Evolutionary conservation across 495 filamentous ascomycete genomes (phyloP).

Genomic region (Emericellopsis terricola): DNA sequence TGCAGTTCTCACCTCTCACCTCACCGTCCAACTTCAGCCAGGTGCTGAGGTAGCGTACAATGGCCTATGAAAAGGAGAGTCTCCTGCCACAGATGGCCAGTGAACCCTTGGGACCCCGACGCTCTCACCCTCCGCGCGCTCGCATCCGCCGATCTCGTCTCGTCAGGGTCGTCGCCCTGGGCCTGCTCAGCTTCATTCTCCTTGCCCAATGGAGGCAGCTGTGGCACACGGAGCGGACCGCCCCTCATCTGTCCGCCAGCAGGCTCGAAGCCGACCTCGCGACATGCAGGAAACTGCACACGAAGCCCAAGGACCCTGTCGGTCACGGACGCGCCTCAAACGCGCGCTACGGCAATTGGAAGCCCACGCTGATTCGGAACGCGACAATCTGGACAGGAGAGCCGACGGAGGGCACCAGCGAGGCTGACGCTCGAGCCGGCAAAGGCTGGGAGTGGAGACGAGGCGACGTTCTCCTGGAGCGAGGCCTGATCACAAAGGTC

Average conservation of each 20-base stretch:
- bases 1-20: too few relatives aligned
- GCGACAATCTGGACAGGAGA: conserved; percentile 36
- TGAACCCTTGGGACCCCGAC: too few relatives aligned
- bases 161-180: conserved; percentile 14
- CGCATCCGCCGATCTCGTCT: conserved; percentile 15
- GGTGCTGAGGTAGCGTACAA: too few relatives aligned
- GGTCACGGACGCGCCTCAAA: conserved; percentile 27
- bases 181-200: conserved; percentile 24
- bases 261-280: conserved; percentile 19
- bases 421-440: conserved; percentile 23
- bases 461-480: conserved; percentile 27
- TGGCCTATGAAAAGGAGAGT: too few relatives aligned
- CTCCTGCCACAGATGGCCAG: too few relatives aligned
- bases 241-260: conserved; percentile 15
- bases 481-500: conserved; percentile 29
- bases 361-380: conserved; percentile 31
- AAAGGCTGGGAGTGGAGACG: conserved; percentile 23
- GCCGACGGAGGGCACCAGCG: conserved; percentile 17
- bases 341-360: conserved; percentile 18
- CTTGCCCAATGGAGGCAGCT: conserved; percentile 30
- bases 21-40: too few relatives aligned
- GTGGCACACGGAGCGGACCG: background rate
- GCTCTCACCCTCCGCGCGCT: conserved; percentile 4
- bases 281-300: conserved; percentile 19
- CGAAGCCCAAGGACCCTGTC: conserved; percentile 23